Conservation (phyloP, 441 rosid genomes). For the Erysimum pusillum region DNA sequence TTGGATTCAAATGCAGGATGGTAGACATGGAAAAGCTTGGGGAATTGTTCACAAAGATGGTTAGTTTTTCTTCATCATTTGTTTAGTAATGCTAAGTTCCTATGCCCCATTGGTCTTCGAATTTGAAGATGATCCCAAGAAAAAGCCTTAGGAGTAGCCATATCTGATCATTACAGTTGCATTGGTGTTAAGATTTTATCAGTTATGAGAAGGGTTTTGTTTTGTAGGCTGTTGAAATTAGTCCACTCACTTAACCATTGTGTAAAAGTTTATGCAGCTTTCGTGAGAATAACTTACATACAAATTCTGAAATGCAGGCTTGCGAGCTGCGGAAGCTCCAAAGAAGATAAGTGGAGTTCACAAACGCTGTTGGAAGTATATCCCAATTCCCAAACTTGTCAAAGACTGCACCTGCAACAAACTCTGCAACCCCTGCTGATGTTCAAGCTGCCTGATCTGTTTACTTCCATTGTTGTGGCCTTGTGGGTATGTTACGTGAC, state of each 20-base stretch:
- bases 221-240: neutral
- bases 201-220: neutral
- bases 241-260: neutral
- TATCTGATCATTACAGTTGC: neutral
- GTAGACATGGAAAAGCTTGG: constrained; percentile 97
- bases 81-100: constrained; percentile 12
- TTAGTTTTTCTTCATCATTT: constrained; percentile 50
- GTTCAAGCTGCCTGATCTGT: constrained; percentile 62
- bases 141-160: too few relatives aligned
- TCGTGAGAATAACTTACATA: too few relatives aligned
- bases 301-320: constrained; percentile 57
- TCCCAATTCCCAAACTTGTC: constrained; percentile 65
- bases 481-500: constrained; percentile 29
- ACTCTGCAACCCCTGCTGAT: constrained; percentile 47
- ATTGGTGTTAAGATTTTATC: neutral
- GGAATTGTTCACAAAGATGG: constrained; percentile 89
- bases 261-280: neutral
- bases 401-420: constrained; percentile 55
- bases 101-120: neutral
- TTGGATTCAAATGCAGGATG: constrained; percentile 69
- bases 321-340: constrained; percentile 69
- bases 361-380: constrained; percentile 93
- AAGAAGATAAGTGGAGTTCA: constrained; percentile 95
- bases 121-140: neutral
- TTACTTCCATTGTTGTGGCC: constrained; percentile 26